These are phyloP conservation scores for Acephala macrosclerotiorum DNA, from an alignment of 2,329 filamentous ascomycete genomes.

Conservation along the genomic window DNA sequence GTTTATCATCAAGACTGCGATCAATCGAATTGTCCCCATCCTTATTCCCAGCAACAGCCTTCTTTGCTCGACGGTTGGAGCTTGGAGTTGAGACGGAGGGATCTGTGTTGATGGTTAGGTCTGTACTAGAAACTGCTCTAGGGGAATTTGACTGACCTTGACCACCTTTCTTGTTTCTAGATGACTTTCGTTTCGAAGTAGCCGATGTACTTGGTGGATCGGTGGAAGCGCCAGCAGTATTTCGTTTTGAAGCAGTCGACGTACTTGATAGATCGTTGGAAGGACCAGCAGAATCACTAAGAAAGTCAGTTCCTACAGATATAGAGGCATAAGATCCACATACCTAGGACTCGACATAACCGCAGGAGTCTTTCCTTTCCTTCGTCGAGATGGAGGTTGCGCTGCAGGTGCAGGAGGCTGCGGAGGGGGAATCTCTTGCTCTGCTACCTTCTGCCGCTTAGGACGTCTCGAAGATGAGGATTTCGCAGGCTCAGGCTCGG, in stretches of 20 bases:
- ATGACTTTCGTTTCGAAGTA: constrained; percentile 75
- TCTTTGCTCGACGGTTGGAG: constrained; percentile 53
- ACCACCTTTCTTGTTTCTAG: constrained; percentile 71
- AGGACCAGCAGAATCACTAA: constrained; percentile 68
- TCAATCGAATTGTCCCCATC: constrained; percentile 74
- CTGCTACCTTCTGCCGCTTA: constrained; percentile 75
- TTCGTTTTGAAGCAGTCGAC: constrained; percentile 66
- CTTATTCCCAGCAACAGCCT: constrained; percentile 65
- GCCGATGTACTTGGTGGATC: constrained; percentile 60
- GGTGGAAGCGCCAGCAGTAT: constrained; percentile 69
- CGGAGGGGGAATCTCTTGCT: constrained; percentile 49
- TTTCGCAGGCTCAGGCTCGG: constrained; percentile 46
- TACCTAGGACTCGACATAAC: constrained; percentile 81
- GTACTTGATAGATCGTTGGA: constrained; percentile 61
- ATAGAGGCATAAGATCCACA: constrained; percentile 39
- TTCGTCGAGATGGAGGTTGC: constrained; percentile 55
- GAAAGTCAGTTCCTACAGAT: constrained; percentile 39
- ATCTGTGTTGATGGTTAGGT: constrained; percentile 47
- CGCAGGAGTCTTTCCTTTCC: constrained; percentile 65
- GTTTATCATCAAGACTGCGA: constrained; percentile 35
- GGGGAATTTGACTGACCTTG: constrained; percentile 52
- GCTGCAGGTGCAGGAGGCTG: constrained; percentile 49
- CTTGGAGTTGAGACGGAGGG: constrained; percentile 37
- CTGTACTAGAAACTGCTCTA: constrained; percentile 41
- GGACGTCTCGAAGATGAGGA: constrained; percentile 62